These are phyloP conservation scores for Neurospora sp. DNA, from an alignment of 495 filamentous ascomycete genomes.

Conservation along the genomic window DNA sequence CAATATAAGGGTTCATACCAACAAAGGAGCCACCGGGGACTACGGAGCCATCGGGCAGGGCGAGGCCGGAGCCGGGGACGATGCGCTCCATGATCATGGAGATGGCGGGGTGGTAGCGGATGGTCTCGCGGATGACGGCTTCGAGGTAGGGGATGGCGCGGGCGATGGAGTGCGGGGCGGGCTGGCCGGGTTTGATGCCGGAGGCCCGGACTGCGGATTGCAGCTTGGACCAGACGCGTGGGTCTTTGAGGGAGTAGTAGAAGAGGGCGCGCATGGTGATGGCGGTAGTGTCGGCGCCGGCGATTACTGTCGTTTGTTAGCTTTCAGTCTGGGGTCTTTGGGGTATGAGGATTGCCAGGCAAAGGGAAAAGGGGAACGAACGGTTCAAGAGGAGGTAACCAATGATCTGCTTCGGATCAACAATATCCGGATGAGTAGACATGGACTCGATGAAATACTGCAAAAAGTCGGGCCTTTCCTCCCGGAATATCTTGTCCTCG, in stretches of 20 bases:
- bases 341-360: too few species aligned
- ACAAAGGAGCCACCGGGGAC: slow-evolving; percentile 39
- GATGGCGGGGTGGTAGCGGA: slow-evolving; percentile 47
- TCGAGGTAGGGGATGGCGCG: slow-evolving; percentile 44
- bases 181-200: slow-evolving; percentile 1
- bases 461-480: slow-evolving; percentile 15
- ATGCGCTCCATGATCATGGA: slow-evolving; percentile 46
- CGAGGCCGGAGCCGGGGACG: slow-evolving; percentile 34
- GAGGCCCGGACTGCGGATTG: slow-evolving; percentile 10
- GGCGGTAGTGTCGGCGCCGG: slow-evolving; percentile 35
- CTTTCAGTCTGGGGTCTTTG: too few species aligned
- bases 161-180: slow-evolving; percentile 11
- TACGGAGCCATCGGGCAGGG: slow-evolving; percentile 39
- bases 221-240: slow-evolving; percentile 15
- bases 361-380: not conserved
- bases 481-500: slow-evolving; percentile 10
- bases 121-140: slow-evolving; percentile 48
- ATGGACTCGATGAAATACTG: slow-evolving; percentile 23
- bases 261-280: slow-evolving; percentile 26
- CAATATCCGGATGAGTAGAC: slow-evolving; percentile 15
- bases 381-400: slow-evolving; percentile 24
- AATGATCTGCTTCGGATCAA: slow-evolving; percentile 14
- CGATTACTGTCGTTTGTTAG: slow-evolving; percentile 20
- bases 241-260: slow-evolving; percentile 26
- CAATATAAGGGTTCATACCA: slow-evolving; percentile 24